phyloP scores from a whole-genome alignment of 192 early-diverging fungal genomes.

The Umbelopsis ramanniana region DNA sequence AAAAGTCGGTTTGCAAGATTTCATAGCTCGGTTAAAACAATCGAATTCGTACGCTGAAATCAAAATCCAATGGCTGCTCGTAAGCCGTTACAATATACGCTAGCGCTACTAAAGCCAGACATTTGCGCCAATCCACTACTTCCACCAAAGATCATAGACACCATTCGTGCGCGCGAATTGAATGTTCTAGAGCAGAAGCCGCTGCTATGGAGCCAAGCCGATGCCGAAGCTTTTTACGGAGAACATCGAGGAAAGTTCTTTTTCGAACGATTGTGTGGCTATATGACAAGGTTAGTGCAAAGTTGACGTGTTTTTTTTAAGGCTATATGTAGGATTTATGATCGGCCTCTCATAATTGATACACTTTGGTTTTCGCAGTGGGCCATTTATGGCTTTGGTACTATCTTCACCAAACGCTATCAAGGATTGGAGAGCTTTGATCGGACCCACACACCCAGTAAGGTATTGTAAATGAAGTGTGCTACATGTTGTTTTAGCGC shows the following conservation, averaged over 20 bases:
- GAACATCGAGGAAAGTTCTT: conserved; percentile 73
- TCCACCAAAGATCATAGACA: conserved; percentile 44
- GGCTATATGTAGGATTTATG: background rate
- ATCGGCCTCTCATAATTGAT: background rate
- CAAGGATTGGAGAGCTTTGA: conserved; percentile 60
- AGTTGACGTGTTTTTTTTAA: background rate
- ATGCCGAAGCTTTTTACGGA: conserved; percentile 68
- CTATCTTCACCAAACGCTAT: conserved; percentile 64
- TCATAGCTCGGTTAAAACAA: background rate
- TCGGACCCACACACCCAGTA: conserved; percentile 71
- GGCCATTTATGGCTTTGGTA: conserved; percentile 64
- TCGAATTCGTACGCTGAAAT: background rate
- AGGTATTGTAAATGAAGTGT: conserved; percentile 43
- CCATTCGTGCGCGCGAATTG: conserved; percentile 47
- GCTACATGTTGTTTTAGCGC: background rate
- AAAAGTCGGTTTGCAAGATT: background rate
- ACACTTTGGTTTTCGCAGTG: conserved; percentile 38
- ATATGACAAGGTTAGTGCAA: conserved; percentile 65
- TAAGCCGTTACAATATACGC: conserved; percentile 48
- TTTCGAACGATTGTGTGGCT: conserved; percentile 68
- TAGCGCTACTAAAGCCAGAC: conserved; percentile 77
- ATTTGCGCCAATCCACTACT: conserved; percentile 62
- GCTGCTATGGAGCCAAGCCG: conserved; percentile 55
- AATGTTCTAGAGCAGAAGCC: conserved; percentile 45
- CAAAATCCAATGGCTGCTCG: background rate